phyloP scores from a whole-genome alignment of 495 filamentous ascomycete genomes.

The Rostrohypoxylon terebratum region DNA sequence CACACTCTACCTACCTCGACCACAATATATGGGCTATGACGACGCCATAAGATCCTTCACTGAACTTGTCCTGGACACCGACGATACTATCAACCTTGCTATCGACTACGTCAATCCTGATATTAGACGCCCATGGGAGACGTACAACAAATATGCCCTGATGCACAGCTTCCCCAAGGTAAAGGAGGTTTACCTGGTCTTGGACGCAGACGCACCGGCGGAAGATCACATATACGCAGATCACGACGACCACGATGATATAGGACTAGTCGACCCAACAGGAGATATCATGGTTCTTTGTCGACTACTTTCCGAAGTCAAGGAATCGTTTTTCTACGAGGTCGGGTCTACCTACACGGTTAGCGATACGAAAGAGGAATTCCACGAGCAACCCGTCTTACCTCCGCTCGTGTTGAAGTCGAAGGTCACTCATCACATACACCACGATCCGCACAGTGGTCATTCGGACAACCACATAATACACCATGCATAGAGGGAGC shows the following conservation, averaged over 20 bases:
- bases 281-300: constrained; percentile 48
- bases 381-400: constrained; percentile 39
- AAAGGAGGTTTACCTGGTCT: constrained; percentile 56
- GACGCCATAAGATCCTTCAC: constrained; percentile 57
- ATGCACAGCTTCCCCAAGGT: constrained; percentile 58
- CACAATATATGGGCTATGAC: constrained; percentile 61
- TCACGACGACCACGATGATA: constrained; percentile 35
- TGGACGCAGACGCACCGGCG: constrained; percentile 26
- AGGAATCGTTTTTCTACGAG: constrained; percentile 56
- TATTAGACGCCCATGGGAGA: constrained; percentile 64
- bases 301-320: constrained; percentile 55
- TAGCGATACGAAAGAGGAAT: constrained; percentile 39
- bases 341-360: constrained; percentile 44
- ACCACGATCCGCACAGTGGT: not conserved
- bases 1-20: constrained; percentile 62
- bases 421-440: constrained; percentile 21
- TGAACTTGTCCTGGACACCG: constrained; percentile 41
- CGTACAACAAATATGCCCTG: constrained; percentile 63
- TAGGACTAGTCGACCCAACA: constrained; percentile 54
- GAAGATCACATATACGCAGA: constrained; percentile 18
- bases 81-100: constrained; percentile 54
- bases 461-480: not conserved
- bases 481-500: not conserved
- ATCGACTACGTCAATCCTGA: constrained; percentile 61
- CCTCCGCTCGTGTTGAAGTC: constrained; percentile 47